Conservation (phyloP, 1,139 yeast species). For the Kurtzmaniella quercitrusa region DNA sequence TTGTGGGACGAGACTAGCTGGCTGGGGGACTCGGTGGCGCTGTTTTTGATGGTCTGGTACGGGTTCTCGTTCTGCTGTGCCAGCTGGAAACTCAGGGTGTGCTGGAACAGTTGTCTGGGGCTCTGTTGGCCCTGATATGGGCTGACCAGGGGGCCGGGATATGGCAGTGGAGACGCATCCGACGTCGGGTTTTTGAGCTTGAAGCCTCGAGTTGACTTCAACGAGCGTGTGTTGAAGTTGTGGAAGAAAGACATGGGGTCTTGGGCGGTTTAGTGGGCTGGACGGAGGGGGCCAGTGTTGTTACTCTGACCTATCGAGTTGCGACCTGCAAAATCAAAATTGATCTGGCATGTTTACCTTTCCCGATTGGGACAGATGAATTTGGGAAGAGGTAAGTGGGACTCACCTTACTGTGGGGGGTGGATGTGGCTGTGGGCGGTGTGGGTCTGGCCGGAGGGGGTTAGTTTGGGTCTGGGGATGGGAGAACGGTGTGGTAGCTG, state of each 20-base stretch:
- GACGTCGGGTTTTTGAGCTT: conserved; percentile 41
- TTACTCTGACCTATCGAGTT: neutral
- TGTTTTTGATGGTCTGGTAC: conserved; percentile 7
- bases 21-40: conserved; percentile 15
- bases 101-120: conserved; percentile 21
- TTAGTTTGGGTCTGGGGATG: no score
- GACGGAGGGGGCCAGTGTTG: neutral
- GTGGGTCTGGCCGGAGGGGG: no score
- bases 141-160: conserved; percentile 23
- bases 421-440: no score
- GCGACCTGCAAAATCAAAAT: neutral
- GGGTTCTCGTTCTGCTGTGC: conserved; percentile 15
- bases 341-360: neutral
- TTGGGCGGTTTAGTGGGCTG: no score
- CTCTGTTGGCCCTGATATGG: conserved; percentile 18
- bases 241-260: conserved; percentile 48
- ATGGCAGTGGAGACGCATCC: conserved; percentile 39
- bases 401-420: no score
- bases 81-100: conserved; percentile 16
- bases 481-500: no score
- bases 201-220: conserved; percentile 53
- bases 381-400: no score
- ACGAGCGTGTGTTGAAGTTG: conserved; percentile 53
- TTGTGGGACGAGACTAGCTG: conserved; percentile 56
- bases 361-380: neutral